phyloP scores from a whole-genome alignment of 192 early-diverging fungal genomes.

The Linnemannia schmuckeri region DNA sequence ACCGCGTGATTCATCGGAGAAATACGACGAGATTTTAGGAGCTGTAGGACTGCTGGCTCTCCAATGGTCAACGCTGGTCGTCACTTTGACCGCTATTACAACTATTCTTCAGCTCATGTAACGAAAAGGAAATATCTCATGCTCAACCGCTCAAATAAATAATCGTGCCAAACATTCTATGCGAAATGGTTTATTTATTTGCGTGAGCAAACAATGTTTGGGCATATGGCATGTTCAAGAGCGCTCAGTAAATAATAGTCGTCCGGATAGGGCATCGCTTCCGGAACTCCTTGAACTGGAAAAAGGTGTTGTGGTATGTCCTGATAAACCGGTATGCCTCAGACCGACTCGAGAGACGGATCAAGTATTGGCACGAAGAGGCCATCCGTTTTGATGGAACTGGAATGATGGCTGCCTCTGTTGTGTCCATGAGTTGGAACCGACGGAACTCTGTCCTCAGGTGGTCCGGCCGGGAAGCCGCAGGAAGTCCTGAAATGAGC shows the following conservation, averaged over 20 bases:
- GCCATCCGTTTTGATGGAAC: conserved; percentile 31
- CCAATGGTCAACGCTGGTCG: neutral
- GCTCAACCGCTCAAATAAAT: too few species aligned
- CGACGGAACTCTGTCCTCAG: conserved; percentile 49
- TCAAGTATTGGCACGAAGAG: conserved; percentile 39
- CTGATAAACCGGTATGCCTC: conserved; percentile 52
- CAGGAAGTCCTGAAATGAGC: conserved; percentile 46
- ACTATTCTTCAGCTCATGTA: neutral
- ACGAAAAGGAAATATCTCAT: neutral
- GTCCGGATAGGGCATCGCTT: conserved; percentile 42
- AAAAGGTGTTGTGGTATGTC: conserved; percentile 53
- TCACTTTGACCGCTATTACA: neutral
- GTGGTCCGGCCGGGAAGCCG: conserved; percentile 34
- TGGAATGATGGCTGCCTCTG: conserved; percentile 48
- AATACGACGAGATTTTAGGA: conserved; percentile 4
- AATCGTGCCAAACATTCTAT: neutral
- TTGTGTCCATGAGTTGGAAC: conserved; percentile 54
- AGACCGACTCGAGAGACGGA: conserved; percentile 48
- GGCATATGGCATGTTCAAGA: neutral
- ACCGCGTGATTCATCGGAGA: conserved; percentile 41
- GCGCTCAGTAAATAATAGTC: conserved; percentile 29
- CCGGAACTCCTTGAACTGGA: conserved; percentile 36
- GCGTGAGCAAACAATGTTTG: neutral
- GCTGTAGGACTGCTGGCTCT: neutral
- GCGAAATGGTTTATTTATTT: neutral